phyloP scores from a whole-genome alignment of 2,329 filamentous ascomycete species.

The Ceratocystis eucalypticola region DNA sequence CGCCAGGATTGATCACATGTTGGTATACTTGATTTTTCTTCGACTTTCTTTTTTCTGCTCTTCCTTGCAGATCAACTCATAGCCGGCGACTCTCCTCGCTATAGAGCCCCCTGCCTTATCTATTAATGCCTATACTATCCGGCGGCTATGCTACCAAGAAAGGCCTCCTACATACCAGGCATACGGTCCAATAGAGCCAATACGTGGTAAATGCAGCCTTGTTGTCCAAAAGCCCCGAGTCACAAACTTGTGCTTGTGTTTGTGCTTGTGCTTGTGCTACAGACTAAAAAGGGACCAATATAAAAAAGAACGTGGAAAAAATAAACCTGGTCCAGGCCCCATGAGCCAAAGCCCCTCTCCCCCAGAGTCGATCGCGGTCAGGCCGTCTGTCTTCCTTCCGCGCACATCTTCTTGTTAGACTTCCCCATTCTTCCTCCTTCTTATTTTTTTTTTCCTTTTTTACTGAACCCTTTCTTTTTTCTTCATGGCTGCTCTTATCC shows the following conservation, averaged over 20 bases:
- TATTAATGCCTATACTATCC: neutral
- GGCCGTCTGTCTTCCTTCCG: neutral
- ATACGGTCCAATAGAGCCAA: too few species aligned
- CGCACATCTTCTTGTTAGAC: neutral
- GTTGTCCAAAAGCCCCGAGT: neutral
- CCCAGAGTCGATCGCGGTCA: slow-evolving; percentile 8
- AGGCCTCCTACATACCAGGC: too few species aligned
- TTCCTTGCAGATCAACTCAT: neutral
- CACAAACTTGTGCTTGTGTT: neutral
- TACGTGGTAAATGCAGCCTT: too few species aligned
- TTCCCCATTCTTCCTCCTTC: neutral
- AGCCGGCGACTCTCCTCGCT: too few species aligned
- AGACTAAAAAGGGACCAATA: neutral
- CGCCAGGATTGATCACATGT: neutral
- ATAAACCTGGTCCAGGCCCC: neutral
- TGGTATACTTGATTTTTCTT: neutral
- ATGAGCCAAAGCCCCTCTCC: neutral
- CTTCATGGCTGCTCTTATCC: neutral
- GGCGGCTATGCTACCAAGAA: too few species aligned
- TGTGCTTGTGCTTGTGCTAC: neutral
- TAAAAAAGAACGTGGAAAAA: neutral
- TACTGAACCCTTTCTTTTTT: neutral
- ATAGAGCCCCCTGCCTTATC: neutral
- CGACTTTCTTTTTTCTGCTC: neutral
- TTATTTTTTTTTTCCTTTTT: neutral